A percentile compares a stretch with the other conserved stretches of the same genome.
Evolutionary conservation across 176 grass and related monocot genomes (phyloP).

Genomic region (Hordeum marinum): DNA sequence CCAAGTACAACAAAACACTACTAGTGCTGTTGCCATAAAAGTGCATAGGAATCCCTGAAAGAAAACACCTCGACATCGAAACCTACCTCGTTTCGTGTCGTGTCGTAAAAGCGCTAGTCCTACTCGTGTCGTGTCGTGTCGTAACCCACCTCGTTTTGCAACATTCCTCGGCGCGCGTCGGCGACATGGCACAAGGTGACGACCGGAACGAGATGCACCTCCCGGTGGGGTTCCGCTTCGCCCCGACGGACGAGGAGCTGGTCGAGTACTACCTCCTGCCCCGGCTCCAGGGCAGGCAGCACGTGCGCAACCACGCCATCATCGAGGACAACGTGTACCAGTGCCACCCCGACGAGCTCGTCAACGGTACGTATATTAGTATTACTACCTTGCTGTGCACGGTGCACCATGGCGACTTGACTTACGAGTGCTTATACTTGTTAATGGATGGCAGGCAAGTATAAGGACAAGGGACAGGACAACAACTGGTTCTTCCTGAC

Average conservation of each 20-base stretch:
- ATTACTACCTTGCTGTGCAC: not conserved
- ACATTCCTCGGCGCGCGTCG: no score
- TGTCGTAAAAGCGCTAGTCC: no score
- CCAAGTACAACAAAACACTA: no score
- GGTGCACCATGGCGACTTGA: not conserved
- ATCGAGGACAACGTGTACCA: constrained; percentile 25
- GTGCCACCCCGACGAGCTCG: constrained; percentile 15
- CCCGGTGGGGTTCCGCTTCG: constrained; percentile 6
- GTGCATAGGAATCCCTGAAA: no score
- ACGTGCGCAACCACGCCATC: not conserved
- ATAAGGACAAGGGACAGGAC: not conserved
- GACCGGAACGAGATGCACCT: not conserved
- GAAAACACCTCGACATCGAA: no score
- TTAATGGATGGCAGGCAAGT: not conserved
- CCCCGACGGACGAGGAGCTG: constrained; percentile 8
- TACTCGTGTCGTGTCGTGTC: no score
- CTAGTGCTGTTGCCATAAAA: no score
- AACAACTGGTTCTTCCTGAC: constrained; percentile 34
- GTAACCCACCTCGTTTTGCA: no score
- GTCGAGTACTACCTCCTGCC: not conserved
- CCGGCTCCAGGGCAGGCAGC: constrained; percentile 2
- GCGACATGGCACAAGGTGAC: not conserved
- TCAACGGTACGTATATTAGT: not conserved
- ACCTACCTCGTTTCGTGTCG: no score
- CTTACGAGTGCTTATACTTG: not conserved